Conservation (phyloP, 495 filamentous ascomycete species). For the Lasiosphaeris hirsuta region DNA sequence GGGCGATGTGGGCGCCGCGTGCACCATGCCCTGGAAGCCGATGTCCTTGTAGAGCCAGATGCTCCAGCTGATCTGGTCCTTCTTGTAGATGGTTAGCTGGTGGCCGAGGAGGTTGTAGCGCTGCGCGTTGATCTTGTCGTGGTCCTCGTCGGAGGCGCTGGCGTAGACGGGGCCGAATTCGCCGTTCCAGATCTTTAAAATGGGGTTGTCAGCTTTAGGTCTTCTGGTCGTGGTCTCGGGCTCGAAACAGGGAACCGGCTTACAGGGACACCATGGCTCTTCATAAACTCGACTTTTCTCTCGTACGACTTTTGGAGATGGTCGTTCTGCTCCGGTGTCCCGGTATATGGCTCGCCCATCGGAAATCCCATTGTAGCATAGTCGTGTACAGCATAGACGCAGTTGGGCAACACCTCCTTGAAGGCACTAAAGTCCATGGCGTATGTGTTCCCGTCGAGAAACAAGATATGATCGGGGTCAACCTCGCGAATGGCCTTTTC, state of each 20-base stretch:
- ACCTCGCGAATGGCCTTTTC: conserved; percentile 57
- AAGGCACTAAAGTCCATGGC: conserved; percentile 51
- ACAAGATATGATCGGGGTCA: conserved; percentile 62
- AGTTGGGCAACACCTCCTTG: conserved; percentile 41
- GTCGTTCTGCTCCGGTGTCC: conserved; percentile 49
- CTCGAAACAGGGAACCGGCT: neutral
- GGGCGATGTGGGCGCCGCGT: conserved; percentile 43
- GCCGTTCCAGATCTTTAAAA: conserved; percentile 58
- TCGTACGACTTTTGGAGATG: conserved; percentile 46
- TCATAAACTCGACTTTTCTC: conserved; percentile 60
- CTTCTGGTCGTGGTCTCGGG: neutral
- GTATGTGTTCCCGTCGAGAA: conserved; percentile 64
- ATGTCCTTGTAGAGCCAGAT: conserved; percentile 70
- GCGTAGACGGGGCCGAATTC: conserved; percentile 65
- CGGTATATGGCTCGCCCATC: conserved; percentile 48
- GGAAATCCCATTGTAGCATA: conserved; percentile 60
- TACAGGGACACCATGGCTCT: conserved; percentile 47
- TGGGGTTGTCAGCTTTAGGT: neutral
- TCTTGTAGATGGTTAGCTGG: conserved; percentile 56
- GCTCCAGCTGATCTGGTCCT: conserved; percentile 55
- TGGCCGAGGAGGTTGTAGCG: conserved; percentile 53
- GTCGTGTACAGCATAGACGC: conserved; percentile 61
- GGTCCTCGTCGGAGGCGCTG: conserved; percentile 33
- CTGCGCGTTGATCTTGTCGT: conserved; percentile 46
- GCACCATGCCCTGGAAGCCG: conserved; percentile 61